Conservation (phyloP, 352 stramenopile genomes). For the Phytophthora palmivora region DNA sequence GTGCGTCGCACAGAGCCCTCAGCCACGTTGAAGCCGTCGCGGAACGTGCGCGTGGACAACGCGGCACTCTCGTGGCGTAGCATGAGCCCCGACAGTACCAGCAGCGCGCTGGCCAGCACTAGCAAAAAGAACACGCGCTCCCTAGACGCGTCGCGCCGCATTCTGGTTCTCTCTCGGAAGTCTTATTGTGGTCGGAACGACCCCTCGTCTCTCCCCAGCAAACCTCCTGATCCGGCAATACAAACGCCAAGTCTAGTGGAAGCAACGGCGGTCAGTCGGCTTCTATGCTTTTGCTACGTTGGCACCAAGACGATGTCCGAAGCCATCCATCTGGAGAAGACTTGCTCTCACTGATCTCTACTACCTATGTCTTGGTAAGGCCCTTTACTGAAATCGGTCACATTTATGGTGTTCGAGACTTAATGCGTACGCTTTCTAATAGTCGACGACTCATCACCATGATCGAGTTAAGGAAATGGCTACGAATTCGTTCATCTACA, state of each 20-base stretch:
- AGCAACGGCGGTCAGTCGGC: neutral
- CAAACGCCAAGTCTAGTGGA: slow-evolving; percentile 13
- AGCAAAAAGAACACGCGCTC: slow-evolving; percentile 67
- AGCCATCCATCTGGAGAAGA: slow-evolving; percentile 8
- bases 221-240: slow-evolving; percentile 1
- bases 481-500: too few relatives aligned
- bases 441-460: too few relatives aligned
- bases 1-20: slow-evolving; percentile 50
- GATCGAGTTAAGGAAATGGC: too few relatives aligned
- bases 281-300: slow-evolving; percentile 6
- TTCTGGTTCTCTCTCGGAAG: slow-evolving; percentile 9
- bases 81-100: slow-evolving; percentile 70
- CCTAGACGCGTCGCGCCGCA: slow-evolving; percentile 43
- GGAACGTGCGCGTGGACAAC: slow-evolving; percentile 57
- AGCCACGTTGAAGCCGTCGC: slow-evolving; percentile 79
- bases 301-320: slow-evolving; percentile 2
- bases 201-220: slow-evolving; percentile 8
- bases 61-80: slow-evolving; percentile 54
- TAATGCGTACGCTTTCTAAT: too few relatives aligned
- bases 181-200: slow-evolving; percentile 28
- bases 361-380: too few relatives aligned
- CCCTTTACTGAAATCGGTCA: too few relatives aligned
- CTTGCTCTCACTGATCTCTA: too few relatives aligned
- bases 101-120: slow-evolving; percentile 53
- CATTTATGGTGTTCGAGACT: too few relatives aligned